Evolutionary conservation across 2,329 filamentous ascomycete genomes (phyloP), one percentile per base, ranked within the genome.

Genomic region (Rutstroemia sp.): DNA sequence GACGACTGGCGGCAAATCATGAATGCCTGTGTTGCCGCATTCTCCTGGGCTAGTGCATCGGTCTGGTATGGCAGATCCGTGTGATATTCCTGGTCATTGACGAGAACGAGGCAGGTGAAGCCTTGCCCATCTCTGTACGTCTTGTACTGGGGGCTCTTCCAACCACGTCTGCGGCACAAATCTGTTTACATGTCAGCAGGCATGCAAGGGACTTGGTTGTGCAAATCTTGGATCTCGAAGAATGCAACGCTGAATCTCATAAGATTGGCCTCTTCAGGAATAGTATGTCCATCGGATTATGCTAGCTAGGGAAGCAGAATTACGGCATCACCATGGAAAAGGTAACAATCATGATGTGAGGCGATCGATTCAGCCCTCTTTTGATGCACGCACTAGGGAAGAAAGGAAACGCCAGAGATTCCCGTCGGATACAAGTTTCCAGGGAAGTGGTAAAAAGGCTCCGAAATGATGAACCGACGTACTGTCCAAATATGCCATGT

Each of bases 1-100:
- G 90, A 95, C 75, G 96, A 96, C 78, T 96, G 96, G 62, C 91
- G 87, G 78, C 92, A 96, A 64, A 96, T 94, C 83, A 96, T 92
- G 74, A 96, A 97, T 57, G 92, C 92, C 60, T 91, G 88, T 82
- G 95, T 95, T 59, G 92, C 92, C 25, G 92, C 92, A 67, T 92
- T 94, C 72, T 97, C 92, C 69, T 91, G 89, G 48, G 92, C 92
- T 63, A 95, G 78, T 49, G 82, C 77, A 70, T 92, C 88, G 60
- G 87, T 88, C 70, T 88, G 84, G 75, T 94, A 95, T 61, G 86
- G 82, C 39, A 88, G 81, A 71, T 96, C 91, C 45, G 92, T 96
- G 71, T 92, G 89, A 76, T 96, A 97, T 76, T 96, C 90, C 69
- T 92, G 88, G 65, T 95, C 95, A 76, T 97, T 96, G 71, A 97